Conservation (phyloP, 1,284 basidiomycete genomes). For the Inonotus hispidus region DNA sequence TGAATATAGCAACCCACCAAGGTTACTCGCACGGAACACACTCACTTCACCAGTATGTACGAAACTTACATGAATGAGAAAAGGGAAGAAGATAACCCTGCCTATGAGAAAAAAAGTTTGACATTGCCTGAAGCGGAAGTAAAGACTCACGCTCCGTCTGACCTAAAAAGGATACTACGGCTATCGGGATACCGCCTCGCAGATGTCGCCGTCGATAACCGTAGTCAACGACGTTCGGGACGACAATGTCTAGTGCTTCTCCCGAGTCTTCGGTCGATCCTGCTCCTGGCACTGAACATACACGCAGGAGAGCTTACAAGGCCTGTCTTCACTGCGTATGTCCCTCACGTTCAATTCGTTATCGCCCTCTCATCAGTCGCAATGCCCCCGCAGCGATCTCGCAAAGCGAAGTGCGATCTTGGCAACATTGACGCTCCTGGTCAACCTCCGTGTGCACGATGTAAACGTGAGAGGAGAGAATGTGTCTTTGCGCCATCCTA, state of each 20-base stretch:
- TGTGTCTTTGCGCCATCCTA: conserved; percentile 32
- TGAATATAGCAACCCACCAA: too few relatives aligned
- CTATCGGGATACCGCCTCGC: neutral
- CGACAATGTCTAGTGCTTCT: conserved; percentile 9
- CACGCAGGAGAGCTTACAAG: conserved; percentile 18
- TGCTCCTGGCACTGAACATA: conserved; percentile 1
- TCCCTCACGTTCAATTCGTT: neutral
- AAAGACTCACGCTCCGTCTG: neutral
- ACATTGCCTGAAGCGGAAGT: neutral
- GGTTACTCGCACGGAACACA: too few relatives aligned
- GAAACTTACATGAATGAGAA: too few relatives aligned
- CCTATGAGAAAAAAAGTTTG: too few relatives aligned
- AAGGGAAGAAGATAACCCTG: too few relatives aligned
- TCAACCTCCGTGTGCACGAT: conserved; percentile 36
- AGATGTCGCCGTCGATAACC: conserved; percentile 11
- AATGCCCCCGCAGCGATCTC: conserved; percentile 3
- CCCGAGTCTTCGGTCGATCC: conserved; percentile 16
- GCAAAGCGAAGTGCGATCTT: conserved; percentile 31
- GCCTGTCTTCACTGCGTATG: conserved; percentile 28
- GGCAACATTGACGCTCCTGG: conserved; percentile 36
- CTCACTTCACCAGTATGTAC: too few relatives aligned
- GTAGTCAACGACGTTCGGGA: conserved; percentile 1
- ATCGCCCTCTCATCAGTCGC: conserved; percentile 1
- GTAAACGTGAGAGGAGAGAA: conserved; percentile 34
- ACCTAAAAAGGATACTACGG: neutral